Percentiles rank a stretch among this genome's conserved stretches.
phyloP scores from a whole-genome alignment of 1,284 basidiomycete genomes.

The Spongispora temasekensis region DNA sequence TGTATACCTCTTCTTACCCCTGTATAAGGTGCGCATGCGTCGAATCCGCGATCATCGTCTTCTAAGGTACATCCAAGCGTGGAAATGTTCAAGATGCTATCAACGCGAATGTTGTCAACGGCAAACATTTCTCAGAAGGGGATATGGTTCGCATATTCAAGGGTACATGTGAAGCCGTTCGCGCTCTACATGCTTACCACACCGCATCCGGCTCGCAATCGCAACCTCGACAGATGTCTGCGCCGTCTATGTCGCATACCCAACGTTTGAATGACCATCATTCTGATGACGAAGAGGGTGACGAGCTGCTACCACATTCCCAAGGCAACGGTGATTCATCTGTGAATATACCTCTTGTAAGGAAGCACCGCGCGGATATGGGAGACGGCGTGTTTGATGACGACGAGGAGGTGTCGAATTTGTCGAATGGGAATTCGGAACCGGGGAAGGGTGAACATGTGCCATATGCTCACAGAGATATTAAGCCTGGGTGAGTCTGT shows the following conservation, averaged over 20 bases:
- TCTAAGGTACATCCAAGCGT: slow-evolving; percentile 46
- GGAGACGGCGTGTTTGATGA: slow-evolving; percentile 73
- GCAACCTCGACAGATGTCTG: slow-evolving; percentile 28
- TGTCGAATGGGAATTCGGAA: slow-evolving; percentile 36
- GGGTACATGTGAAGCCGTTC: slow-evolving; percentile 91
- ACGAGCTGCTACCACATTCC: slow-evolving; percentile 68
- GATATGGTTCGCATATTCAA: slow-evolving; percentile 90
- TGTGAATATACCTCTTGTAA: slow-evolving; percentile 49
- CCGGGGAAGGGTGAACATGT: slow-evolving; percentile 56
- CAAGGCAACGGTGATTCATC: slow-evolving; percentile 60
- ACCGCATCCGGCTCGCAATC: slow-evolving; percentile 43
- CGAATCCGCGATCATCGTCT: not conserved
- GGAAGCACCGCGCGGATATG: slow-evolving; percentile 49
- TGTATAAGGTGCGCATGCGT: slow-evolving; percentile 66
- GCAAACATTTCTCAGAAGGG: slow-evolving; percentile 82
- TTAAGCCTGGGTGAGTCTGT: slow-evolving; percentile 88
- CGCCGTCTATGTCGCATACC: slow-evolving; percentile 26
- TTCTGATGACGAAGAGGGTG: slow-evolving; percentile 45
- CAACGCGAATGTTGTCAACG: slow-evolving; percentile 82
- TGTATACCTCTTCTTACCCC: slow-evolving; percentile 90
- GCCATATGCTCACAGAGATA: slow-evolving; percentile 95
- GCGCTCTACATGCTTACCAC: slow-evolving; percentile 90
- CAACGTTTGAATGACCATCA: slow-evolving; percentile 27
- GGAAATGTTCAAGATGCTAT: slow-evolving; percentile 97
- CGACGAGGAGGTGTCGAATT: slow-evolving; percentile 62